Evolutionary conservation across 371 early-diverging fungal genomes (phyloP).

Genomic region (Syncephalis plumigaleata): DNA sequence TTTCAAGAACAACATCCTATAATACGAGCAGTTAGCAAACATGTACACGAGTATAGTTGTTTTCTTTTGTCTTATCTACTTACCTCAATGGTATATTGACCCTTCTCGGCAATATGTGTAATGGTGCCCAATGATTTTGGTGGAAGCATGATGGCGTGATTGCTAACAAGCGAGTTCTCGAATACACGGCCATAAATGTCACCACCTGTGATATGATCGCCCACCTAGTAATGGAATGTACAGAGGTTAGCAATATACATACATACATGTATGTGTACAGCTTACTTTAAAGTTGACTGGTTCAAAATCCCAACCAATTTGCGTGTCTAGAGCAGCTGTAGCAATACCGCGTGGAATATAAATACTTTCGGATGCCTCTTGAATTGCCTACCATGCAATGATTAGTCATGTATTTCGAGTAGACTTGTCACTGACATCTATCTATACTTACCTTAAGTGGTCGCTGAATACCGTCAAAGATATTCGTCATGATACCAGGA

Average conservation of each 20-base stretch:
- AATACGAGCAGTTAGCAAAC: not conserved
- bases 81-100: constrained; percentile 81
- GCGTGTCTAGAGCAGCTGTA: constrained; percentile 91
- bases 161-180: constrained; percentile 91
- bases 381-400: constrained; percentile 51
- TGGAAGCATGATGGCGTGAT: constrained; percentile 92
- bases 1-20: constrained; percentile 83
- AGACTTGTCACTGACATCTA: too few relatives aligned
- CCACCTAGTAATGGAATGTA: constrained; percentile 32
- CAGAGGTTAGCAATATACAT: not conserved
- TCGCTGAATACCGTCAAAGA: constrained; percentile 99
- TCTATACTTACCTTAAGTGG: constrained; percentile 80
- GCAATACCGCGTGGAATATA: constrained; percentile 99
- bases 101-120: constrained; percentile 89
- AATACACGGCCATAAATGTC: constrained; percentile 94
- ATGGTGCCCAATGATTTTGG: constrained; percentile 92
- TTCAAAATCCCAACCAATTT: constrained; percentile 87
- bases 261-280: not conserved
- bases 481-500: constrained; percentile 97
- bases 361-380: constrained; percentile 84
- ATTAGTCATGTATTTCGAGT: not conserved
- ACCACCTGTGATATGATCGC: constrained; percentile 95
- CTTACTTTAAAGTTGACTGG: constrained; percentile 70
- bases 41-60: not conserved
- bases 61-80: not conserved